phyloP scores from a whole-genome alignment of 2,329 filamentous ascomycete species.

The Aspergillus aculeatinus region DNA sequence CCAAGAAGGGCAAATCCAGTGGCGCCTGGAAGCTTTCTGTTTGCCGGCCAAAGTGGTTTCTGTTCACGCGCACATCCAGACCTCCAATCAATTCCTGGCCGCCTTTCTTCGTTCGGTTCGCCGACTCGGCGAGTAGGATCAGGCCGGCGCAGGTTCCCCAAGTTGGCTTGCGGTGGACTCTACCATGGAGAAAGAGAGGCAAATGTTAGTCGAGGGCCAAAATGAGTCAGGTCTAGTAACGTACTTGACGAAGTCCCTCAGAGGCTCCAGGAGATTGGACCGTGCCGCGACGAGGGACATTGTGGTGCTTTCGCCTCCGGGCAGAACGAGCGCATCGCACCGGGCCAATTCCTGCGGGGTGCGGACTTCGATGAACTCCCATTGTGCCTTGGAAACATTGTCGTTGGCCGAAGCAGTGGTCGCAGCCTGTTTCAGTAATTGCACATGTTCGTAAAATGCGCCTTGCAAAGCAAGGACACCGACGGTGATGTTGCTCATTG shows the following conservation, averaged over 20 bases:
- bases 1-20: constrained; percentile 70
- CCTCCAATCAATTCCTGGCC: constrained; percentile 93
- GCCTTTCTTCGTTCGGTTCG: constrained; percentile 83
- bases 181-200: constrained; percentile 34
- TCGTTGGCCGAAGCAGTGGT: constrained; percentile 41
- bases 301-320: constrained; percentile 91
- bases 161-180: constrained; percentile 72
- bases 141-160: constrained; percentile 97
- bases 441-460: constrained; percentile 85
- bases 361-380: constrained; percentile 75
- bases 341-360: constrained; percentile 66
- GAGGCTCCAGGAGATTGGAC: constrained; percentile 75
- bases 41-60: constrained; percentile 94
- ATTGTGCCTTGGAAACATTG: constrained; percentile 33
- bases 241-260: constrained; percentile 88
- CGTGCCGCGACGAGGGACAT: constrained; percentile 85
- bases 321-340: constrained; percentile 84
- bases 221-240: constrained; percentile 28
- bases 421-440: constrained; percentile 69
- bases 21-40: constrained; percentile 84
- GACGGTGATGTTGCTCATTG: constrained; percentile 49
- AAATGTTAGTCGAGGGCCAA: constrained; percentile 15
- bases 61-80: constrained; percentile 82
- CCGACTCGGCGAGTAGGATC: constrained; percentile 83
- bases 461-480: constrained; percentile 80